Evolutionary conservation across 139 green algal genomes (phyloP), one percentile per base, ranked within the genome.

Genomic region (Marvania coccoides): DNA sequence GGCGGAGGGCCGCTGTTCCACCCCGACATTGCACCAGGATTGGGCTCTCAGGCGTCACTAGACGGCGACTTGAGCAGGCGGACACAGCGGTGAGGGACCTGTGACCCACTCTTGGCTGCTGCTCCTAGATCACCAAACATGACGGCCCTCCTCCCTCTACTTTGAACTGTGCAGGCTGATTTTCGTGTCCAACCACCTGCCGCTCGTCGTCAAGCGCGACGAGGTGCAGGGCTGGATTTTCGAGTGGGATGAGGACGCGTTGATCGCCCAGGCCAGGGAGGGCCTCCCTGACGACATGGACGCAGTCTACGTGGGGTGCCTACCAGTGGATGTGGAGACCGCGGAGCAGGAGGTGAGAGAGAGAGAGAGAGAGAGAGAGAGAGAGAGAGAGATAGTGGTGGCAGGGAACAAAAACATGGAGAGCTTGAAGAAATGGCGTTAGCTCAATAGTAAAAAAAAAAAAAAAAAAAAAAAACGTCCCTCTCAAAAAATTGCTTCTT

Each of bases 191-290:
- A 97, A 97, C 75, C 84, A 96, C 60, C 78, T 98, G 30, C 92
- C 92, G 5, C 60, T 98, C 34, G 74, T 78, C 1, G 72, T 78
- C 0, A 87, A 81, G 54, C 68, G 65, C 15, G 61, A 64, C 15
- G 70, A 70, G 5, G 64, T 62, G 4, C 65, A 36, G 13, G 77
- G 65, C 1, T 98, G 88, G 88, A 76, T 80, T 38, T 98, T 98
- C 67, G 87, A 93, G 58, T 92, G 85, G 85, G 90, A 98, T 70
- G 85, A 96, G 58, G 93, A 98, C 70, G 88, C 93, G 6, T 78
- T 98, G 23, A 81, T 96, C 14, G 78, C 78, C 0, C 93, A 98
- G 73, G 95, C 95, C 3, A 79, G 88, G 79, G 90, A 93, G 31
- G 90, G 89, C 6, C 56, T 94, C 9, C 73, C 72, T 2, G 60